These are phyloP conservation scores for Mercurialis annua DNA, from an alignment of 345 rosid species.

Conservation along the genomic window DNA sequence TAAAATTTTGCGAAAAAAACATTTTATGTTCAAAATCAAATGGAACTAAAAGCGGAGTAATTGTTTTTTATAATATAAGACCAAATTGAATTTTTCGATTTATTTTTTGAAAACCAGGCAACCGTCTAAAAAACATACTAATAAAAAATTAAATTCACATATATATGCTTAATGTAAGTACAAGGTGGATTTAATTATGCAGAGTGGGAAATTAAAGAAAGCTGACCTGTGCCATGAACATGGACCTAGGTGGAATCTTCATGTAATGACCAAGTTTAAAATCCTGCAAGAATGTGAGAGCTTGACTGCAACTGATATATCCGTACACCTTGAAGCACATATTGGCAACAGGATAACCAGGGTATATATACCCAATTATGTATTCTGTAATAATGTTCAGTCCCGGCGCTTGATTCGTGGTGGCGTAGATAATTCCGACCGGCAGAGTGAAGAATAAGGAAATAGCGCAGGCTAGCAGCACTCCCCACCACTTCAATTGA, in stretches of 20 bases:
- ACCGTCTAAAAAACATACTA: too few relatives aligned
- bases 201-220: neutral
- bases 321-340: constrained; percentile 93
- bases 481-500: constrained; percentile 95
- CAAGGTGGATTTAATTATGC: neutral
- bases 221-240: constrained; percentile 78
- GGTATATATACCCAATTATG: constrained; percentile 69
- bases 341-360: constrained; percentile 83
- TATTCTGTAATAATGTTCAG: constrained; percentile 76
- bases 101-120: too few relatives aligned
- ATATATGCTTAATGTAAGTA: neutral
- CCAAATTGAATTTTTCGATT: neutral
- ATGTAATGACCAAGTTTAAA: constrained; percentile 91
- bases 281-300: constrained; percentile 58
- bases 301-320: constrained; percentile 81
- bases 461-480: constrained; percentile 68
- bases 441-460: constrained; percentile 80
- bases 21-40: too few relatives aligned
- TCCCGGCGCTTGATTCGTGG: constrained; percentile 74
- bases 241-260: constrained; percentile 84
- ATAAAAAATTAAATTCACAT: too few relatives aligned
- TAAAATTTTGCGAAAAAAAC: too few relatives aligned
- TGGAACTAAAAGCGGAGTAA: too few relatives aligned
- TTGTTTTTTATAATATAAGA: too few relatives aligned
- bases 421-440: constrained; percentile 66